Evolutionary conservation across 768 basidiomycete genomes (phyloP).

Genomic region (Rhodocollybia butyracea): DNA sequence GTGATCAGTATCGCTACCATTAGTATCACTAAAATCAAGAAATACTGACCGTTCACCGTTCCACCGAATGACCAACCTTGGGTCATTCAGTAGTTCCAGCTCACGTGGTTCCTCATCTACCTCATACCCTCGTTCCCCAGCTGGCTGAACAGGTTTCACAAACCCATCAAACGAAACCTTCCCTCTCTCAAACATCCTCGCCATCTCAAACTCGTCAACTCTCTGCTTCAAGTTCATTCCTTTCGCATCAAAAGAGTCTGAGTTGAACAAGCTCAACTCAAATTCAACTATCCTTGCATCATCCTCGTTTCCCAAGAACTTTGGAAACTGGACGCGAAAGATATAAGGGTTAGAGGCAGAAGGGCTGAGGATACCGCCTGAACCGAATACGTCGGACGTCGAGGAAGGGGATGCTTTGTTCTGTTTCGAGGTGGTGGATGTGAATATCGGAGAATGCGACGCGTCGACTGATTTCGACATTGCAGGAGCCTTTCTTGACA

Average conservation of each 20-base stretch:
- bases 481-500: no score
- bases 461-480: no score
- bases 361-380: constrained; percentile 54
- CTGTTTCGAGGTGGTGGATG: no score
- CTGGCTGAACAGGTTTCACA: constrained; percentile 59
- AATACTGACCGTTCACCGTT: constrained; percentile 43
- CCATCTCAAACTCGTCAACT: constrained; percentile 50
- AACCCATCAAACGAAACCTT: constrained; percentile 65
- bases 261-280: constrained; percentile 74
- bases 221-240: constrained; percentile 13
- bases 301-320: no score
- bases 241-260: constrained; percentile 22
- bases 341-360: constrained; percentile 57
- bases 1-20: neutral
- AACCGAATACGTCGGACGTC: constrained; percentile 30
- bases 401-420: no score
- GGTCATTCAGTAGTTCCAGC: constrained; percentile 58
- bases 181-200: constrained; percentile 53
- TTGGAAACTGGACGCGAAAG: constrained; percentile 65
- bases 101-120: no score
- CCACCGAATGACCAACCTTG: constrained; percentile 74
- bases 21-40: neutral
- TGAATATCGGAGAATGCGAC: no score
- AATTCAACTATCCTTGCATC: constrained; percentile 62
- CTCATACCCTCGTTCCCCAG: no score